Evolutionary conservation across 768 basidiomycete genomes (phyloP).

Genomic region (Leucocoprinus leucothites): DNA sequence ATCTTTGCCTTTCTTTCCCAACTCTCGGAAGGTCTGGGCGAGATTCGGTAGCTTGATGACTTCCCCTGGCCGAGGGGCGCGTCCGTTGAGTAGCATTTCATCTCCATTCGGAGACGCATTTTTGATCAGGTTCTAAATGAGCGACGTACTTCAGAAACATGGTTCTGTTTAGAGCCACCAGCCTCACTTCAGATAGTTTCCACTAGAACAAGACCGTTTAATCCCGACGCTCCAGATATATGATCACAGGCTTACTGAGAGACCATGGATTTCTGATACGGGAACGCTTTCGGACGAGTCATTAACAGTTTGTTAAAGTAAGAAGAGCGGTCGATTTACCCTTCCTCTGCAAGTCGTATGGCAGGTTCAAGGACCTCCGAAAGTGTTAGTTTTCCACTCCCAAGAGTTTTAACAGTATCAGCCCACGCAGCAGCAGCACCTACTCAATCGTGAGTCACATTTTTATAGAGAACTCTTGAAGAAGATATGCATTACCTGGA

Average conservation of each 20-base stretch:
- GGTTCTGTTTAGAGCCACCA: not conserved
- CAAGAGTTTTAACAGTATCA: conserved; percentile 81
- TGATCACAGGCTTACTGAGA: conserved; percentile 35
- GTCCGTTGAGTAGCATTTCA: conserved; percentile 85
- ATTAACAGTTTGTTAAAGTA: not conserved
- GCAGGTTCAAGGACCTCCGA: conserved; percentile 85
- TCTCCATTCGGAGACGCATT: conserved; percentile 80
- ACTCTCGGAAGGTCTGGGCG: conserved; percentile 76
- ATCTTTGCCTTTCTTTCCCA: conserved; percentile 80
- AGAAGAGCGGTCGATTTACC: conserved; percentile 41
- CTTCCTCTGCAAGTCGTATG: conserved; percentile 87
- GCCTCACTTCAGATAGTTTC: conserved; percentile 51
- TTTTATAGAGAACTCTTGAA: too few relatives aligned
- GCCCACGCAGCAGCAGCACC: conserved; percentile 96
- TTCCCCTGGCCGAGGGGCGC: conserved; percentile 83
- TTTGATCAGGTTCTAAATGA: conserved; percentile 57
- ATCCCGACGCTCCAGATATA: not conserved
- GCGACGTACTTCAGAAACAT: not conserved
- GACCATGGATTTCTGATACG: conserved; percentile 78
- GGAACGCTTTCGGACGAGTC: conserved; percentile 56
- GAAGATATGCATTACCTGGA: too few relatives aligned
- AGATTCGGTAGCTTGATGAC: conserved; percentile 79
- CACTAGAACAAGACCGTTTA: conserved; percentile 32
- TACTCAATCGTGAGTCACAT: conserved; percentile 21
- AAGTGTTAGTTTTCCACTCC: conserved; percentile 61